A percentile compares a stretch with the other conserved stretches of the same genome.
These are phyloP conservation scores for Trichophyton schoenleinii DNA, from an alignment of 2,329 filamentous ascomycete genomes.

Conservation along the genomic window DNA sequence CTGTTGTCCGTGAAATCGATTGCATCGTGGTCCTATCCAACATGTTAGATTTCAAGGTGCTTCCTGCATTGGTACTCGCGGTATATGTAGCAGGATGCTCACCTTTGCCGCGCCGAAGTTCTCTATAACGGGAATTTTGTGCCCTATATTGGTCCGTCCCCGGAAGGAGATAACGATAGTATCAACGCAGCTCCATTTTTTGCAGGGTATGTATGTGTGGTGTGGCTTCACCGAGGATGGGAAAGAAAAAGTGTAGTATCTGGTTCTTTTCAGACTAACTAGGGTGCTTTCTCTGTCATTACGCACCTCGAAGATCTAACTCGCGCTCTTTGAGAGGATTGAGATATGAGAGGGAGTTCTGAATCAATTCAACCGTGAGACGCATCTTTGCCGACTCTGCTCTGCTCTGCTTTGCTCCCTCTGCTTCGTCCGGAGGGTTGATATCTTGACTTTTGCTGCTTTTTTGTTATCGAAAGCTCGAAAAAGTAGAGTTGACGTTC, in stretches of 20 bases:
- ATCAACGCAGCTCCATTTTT: constrained; percentile 66
- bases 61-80: not conserved
- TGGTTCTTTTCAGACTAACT: constrained; percentile 62
- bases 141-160: constrained; percentile 54
- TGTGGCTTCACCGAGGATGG: not conserved
- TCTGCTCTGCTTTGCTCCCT: not conserved
- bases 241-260: constrained; percentile 67
- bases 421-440: not conserved
- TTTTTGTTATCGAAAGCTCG: not conserved
- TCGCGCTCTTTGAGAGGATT: constrained; percentile 98
- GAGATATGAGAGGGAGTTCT: constrained; percentile 90
- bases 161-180: constrained; percentile 43
- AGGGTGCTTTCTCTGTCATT: constrained; percentile 11
- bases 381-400: constrained; percentile 49
- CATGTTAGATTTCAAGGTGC: not conserved
- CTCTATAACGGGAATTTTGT: constrained; percentile 95
- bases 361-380: constrained; percentile 89
- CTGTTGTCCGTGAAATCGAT: constrained; percentile 99
- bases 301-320: constrained; percentile 97
- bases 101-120: constrained; percentile 92
- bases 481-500: not conserved
- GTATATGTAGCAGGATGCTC: constrained; percentile 30
- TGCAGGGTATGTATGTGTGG: constrained; percentile 16
- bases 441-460: not conserved
- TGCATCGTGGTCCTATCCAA: constrained; percentile 68